phyloP scores from a whole-genome alignment of 2,329 filamentous ascomycete genomes.

The Colletotrichum cereale region DNA sequence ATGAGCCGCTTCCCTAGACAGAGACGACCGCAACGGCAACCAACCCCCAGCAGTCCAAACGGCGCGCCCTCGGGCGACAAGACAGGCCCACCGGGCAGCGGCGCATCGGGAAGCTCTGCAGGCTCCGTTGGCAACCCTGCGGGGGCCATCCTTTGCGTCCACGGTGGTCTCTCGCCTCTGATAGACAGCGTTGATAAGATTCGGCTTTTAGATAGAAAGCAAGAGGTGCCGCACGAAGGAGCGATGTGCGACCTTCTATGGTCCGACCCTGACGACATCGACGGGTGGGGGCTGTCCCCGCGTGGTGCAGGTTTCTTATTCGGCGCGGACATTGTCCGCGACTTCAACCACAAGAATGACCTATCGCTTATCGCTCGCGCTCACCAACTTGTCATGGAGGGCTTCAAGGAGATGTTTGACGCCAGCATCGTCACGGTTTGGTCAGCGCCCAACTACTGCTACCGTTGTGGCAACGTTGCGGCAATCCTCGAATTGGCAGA shows the following conservation, averaged over 20 bases:
- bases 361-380: constrained; percentile 92
- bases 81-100: constrained; percentile 82
- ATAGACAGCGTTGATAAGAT: constrained; percentile 98
- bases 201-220: constrained; percentile 91
- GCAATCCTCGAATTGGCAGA: constrained; percentile 94
- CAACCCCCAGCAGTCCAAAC: constrained; percentile 49
- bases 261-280: constrained; percentile 98
- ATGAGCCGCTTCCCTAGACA: constrained; percentile 77
- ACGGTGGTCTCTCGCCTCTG: constrained; percentile 90
- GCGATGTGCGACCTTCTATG: constrained; percentile 99
- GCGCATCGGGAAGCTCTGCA: constrained; percentile 77
- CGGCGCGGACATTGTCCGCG: constrained; percentile 93
- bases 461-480: constrained; percentile 94
- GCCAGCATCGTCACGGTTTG: constrained; percentile 97
- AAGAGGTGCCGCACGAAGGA: constrained; percentile 98
- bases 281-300: constrained; percentile 95
- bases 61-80: constrained; percentile 51
- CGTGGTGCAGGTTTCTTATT: constrained; percentile 97
- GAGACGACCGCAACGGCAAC: constrained; percentile 42
- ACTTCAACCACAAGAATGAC: constrained; percentile 95
- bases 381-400: constrained; percentile 99
- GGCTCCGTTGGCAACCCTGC: constrained; percentile 75
- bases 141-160: constrained; percentile 93
- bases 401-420: constrained; percentile 99
- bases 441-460: constrained; percentile 97